Evolutionary conservation across 139 green algal species (phyloP).

Genomic region (Tetradesmus obliquus): DNA sequence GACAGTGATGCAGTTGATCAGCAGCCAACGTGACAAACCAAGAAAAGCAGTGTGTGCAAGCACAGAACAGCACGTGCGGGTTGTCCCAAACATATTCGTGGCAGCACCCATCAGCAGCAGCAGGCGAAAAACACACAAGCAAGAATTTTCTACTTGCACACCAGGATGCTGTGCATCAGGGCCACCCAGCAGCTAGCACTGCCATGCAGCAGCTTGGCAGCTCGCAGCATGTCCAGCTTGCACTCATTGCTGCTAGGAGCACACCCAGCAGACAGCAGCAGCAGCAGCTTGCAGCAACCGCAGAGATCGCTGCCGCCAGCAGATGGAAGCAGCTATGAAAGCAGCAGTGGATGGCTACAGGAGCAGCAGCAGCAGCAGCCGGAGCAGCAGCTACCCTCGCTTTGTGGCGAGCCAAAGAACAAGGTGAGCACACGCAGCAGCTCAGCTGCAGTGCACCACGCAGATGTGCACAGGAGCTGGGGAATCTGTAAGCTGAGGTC

Average conservation of each 20-base stretch:
- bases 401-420: slow-evolving; percentile 41
- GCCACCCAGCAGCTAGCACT: background rate
- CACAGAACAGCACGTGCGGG: no score
- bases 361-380: slow-evolving; percentile 1
- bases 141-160: no score
- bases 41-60: no score
- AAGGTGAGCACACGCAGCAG: slow-evolving; percentile 1
- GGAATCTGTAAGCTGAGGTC: no score
- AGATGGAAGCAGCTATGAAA: background rate
- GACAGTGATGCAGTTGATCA: no score
- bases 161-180: background rate
- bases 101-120: background rate
- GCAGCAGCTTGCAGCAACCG: background rate
- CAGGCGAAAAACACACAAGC: background rate
- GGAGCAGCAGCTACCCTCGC: background rate
- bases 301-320: background rate
- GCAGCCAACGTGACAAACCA: no score
- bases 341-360: background rate
- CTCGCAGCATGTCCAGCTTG: background rate
- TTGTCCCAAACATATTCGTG: no score
- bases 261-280: background rate
- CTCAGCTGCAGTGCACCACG: no score
- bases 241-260: slow-evolving; percentile 3
- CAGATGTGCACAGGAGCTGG: no score
- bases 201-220: background rate